Base-by-base conservation (phyloP, 805 yeast genomes). In the Metschnikowia borealis region DNA sequence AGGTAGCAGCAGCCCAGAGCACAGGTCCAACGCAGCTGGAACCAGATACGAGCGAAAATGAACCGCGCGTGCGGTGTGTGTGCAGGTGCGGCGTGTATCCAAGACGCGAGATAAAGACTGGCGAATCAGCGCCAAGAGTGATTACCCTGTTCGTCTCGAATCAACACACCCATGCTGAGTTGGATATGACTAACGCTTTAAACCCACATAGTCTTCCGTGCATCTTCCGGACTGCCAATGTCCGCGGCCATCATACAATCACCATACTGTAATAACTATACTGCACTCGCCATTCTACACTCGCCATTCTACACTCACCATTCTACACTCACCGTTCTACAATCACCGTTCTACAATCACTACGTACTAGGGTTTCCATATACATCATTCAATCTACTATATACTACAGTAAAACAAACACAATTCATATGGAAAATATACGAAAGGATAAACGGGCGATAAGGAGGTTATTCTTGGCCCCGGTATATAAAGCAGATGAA, bases 21-120 rank as follows among this genome's bases (percentile, higher is more conserved):
- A 23, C 14, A 20, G 15, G 36, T n/a, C 11, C 8, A 31, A 17
- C 33, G 45, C 45, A 34, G 15, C 17, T 14, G 15, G 13, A 4
- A 18, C 45, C 45, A 33, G 45, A 15, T 42, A 33, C 36, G 38
- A 21, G 45, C 29, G 31, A 17, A n/a, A 41, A 32, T n/a, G 45
- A 6, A 20, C 29, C 21, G 20, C 37, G 8, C 23, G 26, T 6
- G 14, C n/a, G 18, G 36, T 14, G 14, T 29, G 37, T 4, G n/a
- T 42, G 31, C 45, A 20, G 38, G 45, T 2, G 6, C n/a, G 11
- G n/a, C 8, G 37, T 20, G 29, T 15, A 33, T 14, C 6, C 26
- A 32, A n/a, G 37, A 42, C 37, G 45, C 45, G 31, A 42, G 45
- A 42, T 42, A 42, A 42, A 20, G 31, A 29, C n/a, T 7, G 21